Base-by-base conservation (phyloP, 495 filamentous ascomycete genomes). In the Trichoderma parareesei region DNA sequence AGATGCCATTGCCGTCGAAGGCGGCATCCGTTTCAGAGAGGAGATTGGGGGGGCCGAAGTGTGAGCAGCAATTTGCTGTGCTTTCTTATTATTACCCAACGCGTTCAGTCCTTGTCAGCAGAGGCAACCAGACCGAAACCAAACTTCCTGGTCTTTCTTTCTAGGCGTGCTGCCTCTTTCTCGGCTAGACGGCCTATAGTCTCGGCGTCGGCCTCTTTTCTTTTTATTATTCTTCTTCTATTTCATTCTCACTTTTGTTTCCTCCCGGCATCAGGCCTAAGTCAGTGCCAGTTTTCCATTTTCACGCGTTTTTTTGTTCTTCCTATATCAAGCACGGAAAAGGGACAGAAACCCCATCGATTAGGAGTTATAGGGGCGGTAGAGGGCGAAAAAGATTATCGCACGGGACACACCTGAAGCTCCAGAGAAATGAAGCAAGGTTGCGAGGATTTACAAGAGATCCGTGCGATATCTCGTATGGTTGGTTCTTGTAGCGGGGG, bases 1-100 rank as follows among this genome's bases (percentile, higher is more conserved):
- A 38, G 82, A 81, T 27, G 93, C 86, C 5, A 88, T 98, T 46
- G 68, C 80, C 65, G 85, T 93, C 4, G 84, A 87, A 7, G 87
- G 83, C 16, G 89, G 91, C 6, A 76, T 95, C 64, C 83, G 83
- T 69, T 81, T 87, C 66, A 80, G 86, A 57, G 87, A 91, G 68
- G 88, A 89, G 71, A 85, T 86, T 64, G 77, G 77, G 57, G 79
- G 78, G 1, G 79, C 81, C 65, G 82, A 83, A 66, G 53, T 57
- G 10, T 57, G 53, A n/a, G 10, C 3, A 11, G 49, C 18, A 11
- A 57, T 2, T 27, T 2, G 27, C 27, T 27, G 27, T 27, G 27
- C 27, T 27, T 27, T 27, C 27, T 27, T 27, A 27, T 27, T 27
- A 27, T 27, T 27, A 27, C 27, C 27, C 27, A 27, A 27, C 7